These are phyloP conservation scores for Metschnikowia santaceciliae DNA, from an alignment of 805 yeast genomes.

Conservation along the genomic window DNA sequence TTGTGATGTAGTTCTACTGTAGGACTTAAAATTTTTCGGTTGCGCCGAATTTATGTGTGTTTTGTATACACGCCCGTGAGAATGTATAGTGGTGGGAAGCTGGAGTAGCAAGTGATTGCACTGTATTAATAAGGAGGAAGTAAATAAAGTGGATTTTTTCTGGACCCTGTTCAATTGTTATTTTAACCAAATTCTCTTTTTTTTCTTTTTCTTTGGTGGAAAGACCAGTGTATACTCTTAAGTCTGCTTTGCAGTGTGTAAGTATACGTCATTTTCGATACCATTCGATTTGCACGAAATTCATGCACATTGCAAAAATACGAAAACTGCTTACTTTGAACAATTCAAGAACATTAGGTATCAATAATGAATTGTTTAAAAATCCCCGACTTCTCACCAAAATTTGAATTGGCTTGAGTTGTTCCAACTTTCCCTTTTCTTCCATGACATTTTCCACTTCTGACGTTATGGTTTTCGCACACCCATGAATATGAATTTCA, in stretches of 20 bases:
- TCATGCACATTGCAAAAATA: neutral
- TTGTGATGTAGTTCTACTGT: slow-evolving; percentile 18
- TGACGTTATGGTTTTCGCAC: slow-evolving; percentile 2
- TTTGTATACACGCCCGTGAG: slow-evolving; percentile 5
- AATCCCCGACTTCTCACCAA: too few relatives aligned
- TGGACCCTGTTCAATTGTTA: neutral
- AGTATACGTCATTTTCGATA: neutral
- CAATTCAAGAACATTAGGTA: neutral
- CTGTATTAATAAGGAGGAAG: neutral
- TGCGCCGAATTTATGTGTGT: slow-evolving; percentile 9
- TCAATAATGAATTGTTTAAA: too few relatives aligned
- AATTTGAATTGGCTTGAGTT: too few relatives aligned
- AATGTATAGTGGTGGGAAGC: neutral
- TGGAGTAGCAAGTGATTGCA: neutral
- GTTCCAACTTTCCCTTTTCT: neutral
- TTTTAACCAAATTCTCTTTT: neutral
- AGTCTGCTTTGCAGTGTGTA: neutral
- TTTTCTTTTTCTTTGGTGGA: neutral
- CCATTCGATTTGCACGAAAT: neutral
- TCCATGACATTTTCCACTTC: neutral
- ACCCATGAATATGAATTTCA: neutral
- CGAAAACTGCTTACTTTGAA: neutral
- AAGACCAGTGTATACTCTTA: neutral
- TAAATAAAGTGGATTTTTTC: neutral
- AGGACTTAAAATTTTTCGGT: slow-evolving; percentile 14